Evolutionary conservation across 2,329 filamentous ascomycete genomes (phyloP), one percentile per base, ranked within the genome.

Genomic region (Neonectria ditissima): DNA sequence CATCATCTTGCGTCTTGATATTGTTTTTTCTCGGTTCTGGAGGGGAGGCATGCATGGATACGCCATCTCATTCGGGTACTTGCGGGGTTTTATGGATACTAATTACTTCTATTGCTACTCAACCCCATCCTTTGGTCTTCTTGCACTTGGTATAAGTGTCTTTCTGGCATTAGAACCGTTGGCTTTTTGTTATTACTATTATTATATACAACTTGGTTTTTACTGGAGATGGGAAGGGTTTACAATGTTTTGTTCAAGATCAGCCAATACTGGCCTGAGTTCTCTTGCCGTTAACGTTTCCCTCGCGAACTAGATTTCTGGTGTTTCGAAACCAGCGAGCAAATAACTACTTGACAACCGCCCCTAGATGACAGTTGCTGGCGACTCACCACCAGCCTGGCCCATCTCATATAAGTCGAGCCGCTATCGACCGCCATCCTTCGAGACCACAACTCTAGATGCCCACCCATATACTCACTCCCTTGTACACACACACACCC

Each of bases 1-100:
- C 66, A 22, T 28, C 58, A 45, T 55, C 41, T 24, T 60, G 32
- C 32, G 20, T 54, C 63, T 43, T 62, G 22, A 52, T 59, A 26
- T 56, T 53, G 26, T 50, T 56, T 43, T 20, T 37, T 60, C 41
- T 48, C 58, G 22, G 28, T 65, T 57, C 32, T 59, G 50, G 45
- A 55, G 26, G 16, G 24, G 16, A 16, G 45, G 26, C 44, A 48
- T 48, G 24, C 30, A 30, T 11, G 26, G 18, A 48, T 48, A 48
- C 24, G 24, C 45, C 45, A 30, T 48, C 24, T 47, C 8, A 28
- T 28, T 6, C 24, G 26, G 44, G 44, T 28, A 28, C 44, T 47
- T 47, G 28, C 24, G 45, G 45, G 43, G 11, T 45, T 45, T 16
- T 16, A 24, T 11, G 13, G 43, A 48, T 30, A 48, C 14, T 37